Evolutionary conservation across 108 stramenopile species (phyloP).

Genomic region (Pelagomonas calceolata): DNA sequence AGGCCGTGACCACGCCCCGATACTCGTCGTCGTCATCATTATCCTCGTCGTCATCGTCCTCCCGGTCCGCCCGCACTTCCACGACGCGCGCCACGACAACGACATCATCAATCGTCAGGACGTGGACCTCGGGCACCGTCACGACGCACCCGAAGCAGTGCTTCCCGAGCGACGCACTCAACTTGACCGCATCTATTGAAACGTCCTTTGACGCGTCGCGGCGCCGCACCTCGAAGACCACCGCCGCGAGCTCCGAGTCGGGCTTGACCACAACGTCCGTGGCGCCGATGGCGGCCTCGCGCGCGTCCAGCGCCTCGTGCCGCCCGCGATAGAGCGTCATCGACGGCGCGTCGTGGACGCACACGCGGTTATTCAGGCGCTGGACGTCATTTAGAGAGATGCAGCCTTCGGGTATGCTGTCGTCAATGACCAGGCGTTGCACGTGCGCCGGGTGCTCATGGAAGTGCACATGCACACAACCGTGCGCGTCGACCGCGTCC

Average conservation of each 20-base stretch:
- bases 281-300: not conserved
- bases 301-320: not conserved
- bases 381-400: not conserved
- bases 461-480: not conserved
- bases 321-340: not conserved
- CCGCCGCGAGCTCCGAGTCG: not conserved
- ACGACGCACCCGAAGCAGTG: constrained; percentile 3
- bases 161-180: not conserved
- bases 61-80: not conserved
- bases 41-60: not conserved
- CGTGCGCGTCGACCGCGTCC: not conserved
- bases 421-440: not conserved
- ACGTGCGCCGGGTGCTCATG: not conserved
- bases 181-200: not conserved
- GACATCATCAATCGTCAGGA: not conserved
- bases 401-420: not conserved
- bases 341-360: not conserved
- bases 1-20: constrained; percentile 1
- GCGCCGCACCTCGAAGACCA: not conserved
- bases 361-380: not conserved
- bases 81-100: not conserved
- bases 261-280: not conserved
- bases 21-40: constrained; percentile 5
- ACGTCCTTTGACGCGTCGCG: not conserved
- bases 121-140: constrained; percentile 1